These are phyloP conservation scores for Brasilioporus rufonigricans DNA, from an alignment of 768 basidiomycete genomes.

Conservation along the genomic window DNA sequence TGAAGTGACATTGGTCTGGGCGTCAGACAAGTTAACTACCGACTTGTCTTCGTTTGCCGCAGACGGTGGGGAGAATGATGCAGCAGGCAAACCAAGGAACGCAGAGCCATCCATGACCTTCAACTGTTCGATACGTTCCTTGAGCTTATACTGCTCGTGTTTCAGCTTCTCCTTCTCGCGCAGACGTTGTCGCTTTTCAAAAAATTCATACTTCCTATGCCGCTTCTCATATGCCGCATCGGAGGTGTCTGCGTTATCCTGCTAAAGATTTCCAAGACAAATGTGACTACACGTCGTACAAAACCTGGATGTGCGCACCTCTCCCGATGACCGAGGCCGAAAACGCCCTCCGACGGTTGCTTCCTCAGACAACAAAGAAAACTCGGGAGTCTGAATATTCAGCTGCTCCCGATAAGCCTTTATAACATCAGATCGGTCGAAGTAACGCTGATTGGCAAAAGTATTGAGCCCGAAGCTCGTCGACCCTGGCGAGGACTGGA, in stretches of 20 bases:
- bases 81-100: slow-evolving; percentile 61
- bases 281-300: slow-evolving; percentile 8
- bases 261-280: slow-evolving; percentile 11
- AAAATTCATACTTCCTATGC: slow-evolving; percentile 82
- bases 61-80: slow-evolving; percentile 47
- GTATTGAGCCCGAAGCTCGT: slow-evolving; percentile 49
- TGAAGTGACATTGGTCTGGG: slow-evolving; percentile 37
- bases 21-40: slow-evolving; percentile 31
- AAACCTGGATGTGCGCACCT: slow-evolving; percentile 48
- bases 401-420: slow-evolving; percentile 66
- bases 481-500: slow-evolving; percentile 39
- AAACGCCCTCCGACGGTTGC: slow-evolving; percentile 65
- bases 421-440: slow-evolving; percentile 75
- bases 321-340: slow-evolving; percentile 64
- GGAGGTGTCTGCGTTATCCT: slow-evolving; percentile 66
- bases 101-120: slow-evolving; percentile 67
- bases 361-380: slow-evolving; percentile 44
- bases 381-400: slow-evolving; percentile 79
- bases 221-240: slow-evolving; percentile 80
- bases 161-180: slow-evolving; percentile 91
- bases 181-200: slow-evolving; percentile 80
- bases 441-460: slow-evolving; percentile 67
- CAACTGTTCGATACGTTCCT: slow-evolving; percentile 84
- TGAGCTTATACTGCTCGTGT: slow-evolving; percentile 89
- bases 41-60: slow-evolving; percentile 25